These are phyloP conservation scores for Leccinellum albellum DNA, from an alignment of 768 basidiomycete genomes.

Conservation along the genomic window DNA sequence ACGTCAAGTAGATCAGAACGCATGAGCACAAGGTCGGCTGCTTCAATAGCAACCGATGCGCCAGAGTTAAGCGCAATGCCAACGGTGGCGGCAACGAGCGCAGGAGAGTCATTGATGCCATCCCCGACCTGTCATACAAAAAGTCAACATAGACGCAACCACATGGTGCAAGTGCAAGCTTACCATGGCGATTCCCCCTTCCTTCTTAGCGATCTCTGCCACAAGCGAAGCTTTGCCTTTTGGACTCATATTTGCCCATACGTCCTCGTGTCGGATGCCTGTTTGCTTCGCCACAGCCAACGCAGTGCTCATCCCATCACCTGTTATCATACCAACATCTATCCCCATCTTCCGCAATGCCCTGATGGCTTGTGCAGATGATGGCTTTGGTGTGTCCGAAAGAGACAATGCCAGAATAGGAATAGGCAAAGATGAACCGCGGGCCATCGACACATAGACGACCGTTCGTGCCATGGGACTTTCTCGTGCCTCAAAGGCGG, in stretches of 20 bases:
- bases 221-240: conserved; percentile 91
- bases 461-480: conserved; percentile 74
- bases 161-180: conserved; percentile 19
- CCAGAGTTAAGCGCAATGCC: conserved; percentile 96
- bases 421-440: conserved; percentile 35
- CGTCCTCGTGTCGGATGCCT: conserved; percentile 77
- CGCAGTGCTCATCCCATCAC: conserved; percentile 84
- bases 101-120: conserved; percentile 98
- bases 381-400: conserved; percentile 82
- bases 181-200: conserved; percentile 89
- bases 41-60: conserved; percentile 96
- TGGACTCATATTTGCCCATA: conserved; percentile 92
- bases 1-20: conserved; percentile 95
- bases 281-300: conserved; percentile 85
- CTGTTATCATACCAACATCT: conserved; percentile 90
- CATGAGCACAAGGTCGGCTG: conserved; percentile 98
- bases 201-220: conserved; percentile 69
- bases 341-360: conserved; percentile 88
- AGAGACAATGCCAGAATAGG: conserved; percentile 82
- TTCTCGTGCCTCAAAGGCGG: conserved; percentile 67
- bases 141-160: background rate
- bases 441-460: conserved; percentile 75
- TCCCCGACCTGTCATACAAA: conserved; percentile 74
- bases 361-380: conserved; percentile 76
- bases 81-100: conserved; percentile 91